A percentile compares a stretch with the other conserved stretches of the same genome.
Evolutionary conservation across 1,284 basidiomycete species (phyloP).

Genomic region (Trametes polyzona): DNA sequence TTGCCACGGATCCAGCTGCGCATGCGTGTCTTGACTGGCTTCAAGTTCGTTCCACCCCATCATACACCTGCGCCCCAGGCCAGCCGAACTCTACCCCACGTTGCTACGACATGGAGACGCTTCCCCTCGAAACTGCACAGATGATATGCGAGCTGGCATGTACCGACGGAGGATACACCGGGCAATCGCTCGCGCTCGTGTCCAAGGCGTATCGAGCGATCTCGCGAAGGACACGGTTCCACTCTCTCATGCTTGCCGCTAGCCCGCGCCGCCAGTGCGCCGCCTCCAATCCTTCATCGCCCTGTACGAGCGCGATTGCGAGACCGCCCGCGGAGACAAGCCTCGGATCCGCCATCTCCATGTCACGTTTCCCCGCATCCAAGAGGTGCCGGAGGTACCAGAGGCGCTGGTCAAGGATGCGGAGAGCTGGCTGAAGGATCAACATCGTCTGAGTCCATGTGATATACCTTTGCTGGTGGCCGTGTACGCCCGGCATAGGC

Average conservation of each 20-base stretch:
- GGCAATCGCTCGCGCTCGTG: not conserved
- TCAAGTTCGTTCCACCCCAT: too few species aligned
- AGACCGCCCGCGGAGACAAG: not conserved
- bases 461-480: too few species aligned
- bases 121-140: not conserved
- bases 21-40: too few species aligned
- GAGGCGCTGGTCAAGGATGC: too few species aligned
- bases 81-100: too few species aligned
- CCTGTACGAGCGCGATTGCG: not conserved
- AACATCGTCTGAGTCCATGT: too few species aligned
- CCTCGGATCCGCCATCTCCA: not conserved
- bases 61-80: too few species aligned
- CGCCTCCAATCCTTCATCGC: not conserved
- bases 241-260: not conserved
- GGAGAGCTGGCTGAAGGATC: too few species aligned
- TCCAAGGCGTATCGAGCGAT: not conserved
- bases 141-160: not conserved
- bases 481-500: too few species aligned
- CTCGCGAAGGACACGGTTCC: not conserved
- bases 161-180: not conserved
- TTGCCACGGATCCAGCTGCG: too few species aligned
- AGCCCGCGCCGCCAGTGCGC: not conserved
- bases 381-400: too few species aligned
- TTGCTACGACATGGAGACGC: not conserved
- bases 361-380: not conserved